These are phyloP conservation scores for Pseudogymnoascus sp. DNA, from an alignment of 2,329 filamentous ascomycete species.

Conservation along the genomic window DNA sequence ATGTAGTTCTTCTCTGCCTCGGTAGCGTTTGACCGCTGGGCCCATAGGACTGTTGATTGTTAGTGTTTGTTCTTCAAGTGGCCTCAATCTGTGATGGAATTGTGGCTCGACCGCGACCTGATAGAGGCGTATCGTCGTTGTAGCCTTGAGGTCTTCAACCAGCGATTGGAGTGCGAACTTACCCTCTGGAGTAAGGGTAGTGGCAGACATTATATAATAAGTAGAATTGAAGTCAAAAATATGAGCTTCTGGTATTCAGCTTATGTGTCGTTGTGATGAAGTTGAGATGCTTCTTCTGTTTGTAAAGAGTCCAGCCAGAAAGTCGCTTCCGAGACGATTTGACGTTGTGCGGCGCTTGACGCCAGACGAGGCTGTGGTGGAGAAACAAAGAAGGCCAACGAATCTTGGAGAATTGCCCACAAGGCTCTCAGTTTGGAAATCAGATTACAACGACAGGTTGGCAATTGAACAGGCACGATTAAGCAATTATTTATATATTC, in stretches of 20 bases:
- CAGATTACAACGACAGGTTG: background rate
- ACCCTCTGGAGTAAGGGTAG: conserved; percentile 14
- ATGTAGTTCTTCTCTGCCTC: conserved; percentile 88
- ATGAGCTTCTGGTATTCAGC: conserved; percentile 7
- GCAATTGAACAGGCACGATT: background rate
- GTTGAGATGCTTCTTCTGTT: conserved; percentile 5
- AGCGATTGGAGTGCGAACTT: background rate
- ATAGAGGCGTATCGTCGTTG: background rate
- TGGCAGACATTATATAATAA: conserved; percentile 12
- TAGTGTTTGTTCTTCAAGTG: background rate
- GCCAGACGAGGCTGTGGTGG: conserved; percentile 13
- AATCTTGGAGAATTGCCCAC: conserved; percentile 9
- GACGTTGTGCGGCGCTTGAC: conserved; percentile 9
- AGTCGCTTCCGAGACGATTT: conserved; percentile 11
- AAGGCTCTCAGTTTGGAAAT: background rate
- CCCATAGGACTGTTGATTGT: conserved; percentile 72
- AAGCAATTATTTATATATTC: background rate
- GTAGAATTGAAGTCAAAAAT: conserved; percentile 1
- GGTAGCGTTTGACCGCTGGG: conserved; percentile 79
- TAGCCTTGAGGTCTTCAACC: conserved; percentile 2
- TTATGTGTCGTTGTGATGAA: conserved; percentile 10
- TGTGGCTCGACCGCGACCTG: background rate
- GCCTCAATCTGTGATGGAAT: background rate
- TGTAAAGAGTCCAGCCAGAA: conserved; percentile 9
- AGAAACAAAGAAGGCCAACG: conserved; percentile 10